Evolutionary conservation across 768 basidiomycete genomes (phyloP), one percentile per base, ranked within the genome.

Genomic region (Hortiboletus campestris): DNA sequence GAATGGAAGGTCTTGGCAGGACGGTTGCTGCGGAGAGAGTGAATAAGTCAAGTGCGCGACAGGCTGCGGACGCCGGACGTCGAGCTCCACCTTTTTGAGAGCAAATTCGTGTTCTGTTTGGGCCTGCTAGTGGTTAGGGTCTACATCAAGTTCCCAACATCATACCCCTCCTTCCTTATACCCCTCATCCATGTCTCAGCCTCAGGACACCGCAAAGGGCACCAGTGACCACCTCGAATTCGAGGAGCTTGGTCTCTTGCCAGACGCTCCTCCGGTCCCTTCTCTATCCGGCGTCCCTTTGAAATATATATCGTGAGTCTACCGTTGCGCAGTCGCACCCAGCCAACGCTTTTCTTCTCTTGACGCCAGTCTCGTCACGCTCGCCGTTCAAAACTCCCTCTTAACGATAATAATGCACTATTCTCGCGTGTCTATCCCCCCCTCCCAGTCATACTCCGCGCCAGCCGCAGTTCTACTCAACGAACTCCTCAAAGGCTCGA

Each of bases 321-420:
- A 32, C 48, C 46, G 45, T 45, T 59, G 43, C 32, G 17, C 57
- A 51, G 49, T 58, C 51, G 20, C 31, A 12, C 55, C 16, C 31
- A 6, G 20, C 46, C 45, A 50, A 61, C 49, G 14, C 3, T 32
- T 39, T 41, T n/a, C 20, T 1, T 32, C 41, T 19, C 5, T 43
- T 6, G 2, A 39, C n/a, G 4, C 46, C 66, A 91, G 89, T 49
- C 80, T 91, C 53, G 78, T 90, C 56, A 89, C 86, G n/a, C 80
- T 94, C 69, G 92, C 92, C 47, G 82, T 94, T 48, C 95, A 98
- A 76, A 98, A 98, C 75, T 93, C 93, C 20, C 76, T 85, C 53
- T 70, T 98, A 53, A 90, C 93, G 34, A 84, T 98, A 71, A 88
- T 98, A 70, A 95, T 98, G 91, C 94, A 97, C 76, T 91, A 96